phyloP scores from a whole-genome alignment of 2,329 filamentous ascomycete species.

The Monosporascus sp. region DNA sequence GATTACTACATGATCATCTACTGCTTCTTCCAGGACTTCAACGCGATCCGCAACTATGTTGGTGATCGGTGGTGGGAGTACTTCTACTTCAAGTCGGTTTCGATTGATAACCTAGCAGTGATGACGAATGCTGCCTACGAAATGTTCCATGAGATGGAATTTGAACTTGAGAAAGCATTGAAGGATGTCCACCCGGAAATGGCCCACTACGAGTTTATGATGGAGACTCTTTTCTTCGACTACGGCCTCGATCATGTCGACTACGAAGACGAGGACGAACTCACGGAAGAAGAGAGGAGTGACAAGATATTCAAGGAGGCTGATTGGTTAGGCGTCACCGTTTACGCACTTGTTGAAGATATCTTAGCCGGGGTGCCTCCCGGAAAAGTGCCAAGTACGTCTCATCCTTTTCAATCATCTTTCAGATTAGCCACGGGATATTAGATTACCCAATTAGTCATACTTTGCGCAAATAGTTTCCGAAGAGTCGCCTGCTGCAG shows the following conservation, averaged over 20 bases:
- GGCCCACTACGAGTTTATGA: constrained; percentile 19
- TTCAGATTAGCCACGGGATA: no score
- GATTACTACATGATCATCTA: constrained; percentile 29
- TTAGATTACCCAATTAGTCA: no score
- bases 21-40: constrained; percentile 31
- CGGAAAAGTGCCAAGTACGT: constrained; percentile 18
- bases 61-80: constrained; percentile 28
- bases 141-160: constrained; percentile 24
- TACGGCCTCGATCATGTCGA: constrained; percentile 24
- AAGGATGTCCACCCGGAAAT: constrained; percentile 5
- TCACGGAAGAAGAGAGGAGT: constrained; percentile 12
- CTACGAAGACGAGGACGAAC: constrained; percentile 14
- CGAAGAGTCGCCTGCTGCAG: no score
- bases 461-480: no score
- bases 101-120: constrained; percentile 20
- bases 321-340: constrained; percentile 22
- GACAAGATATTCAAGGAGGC: constrained; percentile 23
- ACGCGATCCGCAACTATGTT: constrained; percentile 23
- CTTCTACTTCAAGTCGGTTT: constrained; percentile 19
- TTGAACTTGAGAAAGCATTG: constrained; percentile 16
- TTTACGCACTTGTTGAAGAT: constrained; percentile 12
- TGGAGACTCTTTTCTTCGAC: constrained; percentile 21
- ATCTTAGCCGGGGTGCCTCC: constrained; percentile 13
- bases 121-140: constrained; percentile 29
- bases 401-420: no score